Evolutionary conservation across 345 rosid genomes (phyloP).

Genomic region (Eutrema yunnanense): DNA sequence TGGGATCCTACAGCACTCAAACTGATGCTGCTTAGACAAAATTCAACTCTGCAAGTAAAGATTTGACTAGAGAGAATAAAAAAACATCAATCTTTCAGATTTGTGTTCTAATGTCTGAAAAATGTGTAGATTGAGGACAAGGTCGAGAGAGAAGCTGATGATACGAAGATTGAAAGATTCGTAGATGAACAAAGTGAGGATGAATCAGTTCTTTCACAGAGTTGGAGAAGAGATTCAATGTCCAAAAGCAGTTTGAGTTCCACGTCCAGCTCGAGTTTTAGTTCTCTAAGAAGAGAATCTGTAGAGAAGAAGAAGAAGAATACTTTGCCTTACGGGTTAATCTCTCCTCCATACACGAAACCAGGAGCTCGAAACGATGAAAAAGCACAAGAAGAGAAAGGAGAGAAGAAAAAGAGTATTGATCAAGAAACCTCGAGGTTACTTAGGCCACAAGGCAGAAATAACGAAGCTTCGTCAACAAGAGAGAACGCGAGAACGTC

Average conservation of each 20-base stretch:
- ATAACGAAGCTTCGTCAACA: not conserved
- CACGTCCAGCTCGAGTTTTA: conserved; percentile 25
- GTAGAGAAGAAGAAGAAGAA: conserved; percentile 27
- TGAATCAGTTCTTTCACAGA: conserved; percentile 28
- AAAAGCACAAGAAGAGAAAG: conserved; percentile 10
- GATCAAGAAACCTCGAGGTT: conserved; percentile 31
- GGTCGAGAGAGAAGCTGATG: conserved; percentile 19
- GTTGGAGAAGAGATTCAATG: conserved; percentile 21
- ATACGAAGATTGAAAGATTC: conserved; percentile 3
- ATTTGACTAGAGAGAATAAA: not conserved
- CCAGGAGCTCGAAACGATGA: conserved; percentile 17
- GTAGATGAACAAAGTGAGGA: conserved; percentile 35
- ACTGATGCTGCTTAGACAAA: conserved; percentile 42
- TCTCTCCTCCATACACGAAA: conserved; percentile 55
- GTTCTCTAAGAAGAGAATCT: conserved; percentile 31
- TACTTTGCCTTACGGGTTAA: conserved; percentile 30
- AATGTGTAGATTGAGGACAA: conserved; percentile 21
- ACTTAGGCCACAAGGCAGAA: conserved; percentile 18
- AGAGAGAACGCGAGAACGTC: conserved; percentile 19
- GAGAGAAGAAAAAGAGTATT: not conserved
- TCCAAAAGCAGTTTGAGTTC: conserved; percentile 42
- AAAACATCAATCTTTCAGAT: conserved; percentile 23
- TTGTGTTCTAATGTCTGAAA: not conserved
- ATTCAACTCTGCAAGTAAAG: conserved; percentile 14
- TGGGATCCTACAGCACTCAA: conserved; percentile 67